phyloP scores from a whole-genome alignment of 352 stramenopile species.

The Poterioochromonas sp. region DNA sequence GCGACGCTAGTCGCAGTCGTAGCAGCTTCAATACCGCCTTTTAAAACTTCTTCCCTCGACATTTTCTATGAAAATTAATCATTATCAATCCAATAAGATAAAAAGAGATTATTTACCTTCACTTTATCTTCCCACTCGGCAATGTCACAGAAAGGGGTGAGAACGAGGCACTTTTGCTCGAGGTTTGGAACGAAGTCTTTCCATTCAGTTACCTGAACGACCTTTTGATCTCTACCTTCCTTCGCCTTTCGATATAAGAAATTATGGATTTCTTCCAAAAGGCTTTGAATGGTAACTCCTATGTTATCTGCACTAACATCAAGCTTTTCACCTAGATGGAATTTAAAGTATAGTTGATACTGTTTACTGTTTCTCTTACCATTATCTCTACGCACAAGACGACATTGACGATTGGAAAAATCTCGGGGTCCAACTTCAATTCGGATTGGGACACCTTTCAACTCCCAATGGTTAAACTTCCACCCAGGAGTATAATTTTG shows the following conservation, averaged over 20 bases:
- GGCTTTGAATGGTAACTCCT: not conserved
- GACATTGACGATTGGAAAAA: slow-evolving; percentile 79
- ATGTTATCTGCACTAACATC: slow-evolving; percentile 39
- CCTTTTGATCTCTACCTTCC: slow-evolving; percentile 76
- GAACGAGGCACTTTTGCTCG: slow-evolving; percentile 89
- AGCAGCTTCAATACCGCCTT: slow-evolving; percentile 55
- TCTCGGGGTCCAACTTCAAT: slow-evolving; percentile 96
- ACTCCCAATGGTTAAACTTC: slow-evolving; percentile 99
- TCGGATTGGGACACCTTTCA: slow-evolving; percentile 96
- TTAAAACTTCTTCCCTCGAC: slow-evolving; percentile 34
- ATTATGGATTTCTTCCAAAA: slow-evolving; percentile 30
- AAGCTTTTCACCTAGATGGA: slow-evolving; percentile 42
- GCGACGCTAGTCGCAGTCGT: slow-evolving; percentile 75
- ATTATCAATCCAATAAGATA: not conserved
- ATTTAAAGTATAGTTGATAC: not conserved
- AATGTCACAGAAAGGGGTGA: slow-evolving; percentile 85
- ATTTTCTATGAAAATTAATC: slow-evolving; percentile 32
- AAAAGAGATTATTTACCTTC: slow-evolving; percentile 55
- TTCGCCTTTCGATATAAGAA: slow-evolving; percentile 89
- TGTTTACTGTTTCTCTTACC: slow-evolving; percentile 56
- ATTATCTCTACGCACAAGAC: slow-evolving; percentile 87
- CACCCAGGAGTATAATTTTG: slow-evolving; percentile 81
- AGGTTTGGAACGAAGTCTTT: slow-evolving; percentile 95
- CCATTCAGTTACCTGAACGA: slow-evolving; percentile 90
- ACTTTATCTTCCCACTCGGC: slow-evolving; percentile 81